Evolutionary conservation across 805 yeast species (phyloP).

Genomic region (Tetrapisispora namnaoensis): DNA sequence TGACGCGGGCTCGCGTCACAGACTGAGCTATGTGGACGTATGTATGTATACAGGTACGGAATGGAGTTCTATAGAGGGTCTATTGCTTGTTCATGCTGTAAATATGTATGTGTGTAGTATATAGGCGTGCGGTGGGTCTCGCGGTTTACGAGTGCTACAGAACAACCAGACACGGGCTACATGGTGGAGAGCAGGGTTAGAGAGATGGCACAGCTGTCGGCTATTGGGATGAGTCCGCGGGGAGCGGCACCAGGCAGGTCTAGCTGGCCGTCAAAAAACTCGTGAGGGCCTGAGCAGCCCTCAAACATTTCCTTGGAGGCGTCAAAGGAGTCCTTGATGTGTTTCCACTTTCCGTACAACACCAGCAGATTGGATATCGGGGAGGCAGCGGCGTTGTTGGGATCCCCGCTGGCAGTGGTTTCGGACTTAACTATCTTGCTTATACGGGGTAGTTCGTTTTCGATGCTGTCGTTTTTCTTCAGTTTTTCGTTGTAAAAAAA

Average conservation of each 20-base stretch:
- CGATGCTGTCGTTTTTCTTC: conserved; percentile 15
- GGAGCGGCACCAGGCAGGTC: conserved; percentile 45
- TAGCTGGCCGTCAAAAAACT: conserved; percentile 60
- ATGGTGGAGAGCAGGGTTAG: conserved; percentile 30
- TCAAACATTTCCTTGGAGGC: conserved; percentile 41
- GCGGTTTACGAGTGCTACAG: not conserved
- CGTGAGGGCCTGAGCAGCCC: conserved; percentile 44
- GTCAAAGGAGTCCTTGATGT: conserved; percentile 43
- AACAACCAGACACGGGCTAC: not conserved
- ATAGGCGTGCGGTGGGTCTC: no score
- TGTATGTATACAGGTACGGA: no score
- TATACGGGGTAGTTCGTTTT: conserved; percentile 17
- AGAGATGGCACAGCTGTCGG: conserved; percentile 60
- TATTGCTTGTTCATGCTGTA: no score
- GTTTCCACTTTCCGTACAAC: conserved; percentile 55
- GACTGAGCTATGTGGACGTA: no score
- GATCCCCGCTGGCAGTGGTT: not conserved
- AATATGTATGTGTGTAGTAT: no score
- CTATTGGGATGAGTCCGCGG: conserved; percentile 38
- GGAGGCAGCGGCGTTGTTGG: not conserved
- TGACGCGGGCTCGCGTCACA: no score
- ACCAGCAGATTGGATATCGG: conserved; percentile 34
- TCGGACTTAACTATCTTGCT: conserved; percentile 18
- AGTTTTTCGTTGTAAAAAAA: conserved; percentile 35
- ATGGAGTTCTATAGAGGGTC: no score